Base-by-base conservation (phyloP, 495 filamentous ascomycete genomes). In the Aeminium ludgeri region DNA sequence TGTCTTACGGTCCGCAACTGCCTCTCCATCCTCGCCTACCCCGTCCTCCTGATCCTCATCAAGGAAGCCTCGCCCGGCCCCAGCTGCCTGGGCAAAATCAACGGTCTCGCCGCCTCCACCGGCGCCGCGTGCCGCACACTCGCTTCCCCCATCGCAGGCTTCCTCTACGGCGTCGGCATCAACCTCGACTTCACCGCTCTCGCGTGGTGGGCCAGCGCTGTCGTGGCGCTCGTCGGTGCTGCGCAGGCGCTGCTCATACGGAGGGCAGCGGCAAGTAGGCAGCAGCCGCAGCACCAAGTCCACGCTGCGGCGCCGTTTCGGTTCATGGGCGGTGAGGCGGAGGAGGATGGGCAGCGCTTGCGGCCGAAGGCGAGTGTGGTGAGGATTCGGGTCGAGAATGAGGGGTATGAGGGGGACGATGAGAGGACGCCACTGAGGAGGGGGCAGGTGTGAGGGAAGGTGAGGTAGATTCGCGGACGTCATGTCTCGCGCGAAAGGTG, bases 41-140 rank as follows among this genome's bases (percentile, higher is more conserved):
- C 82, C 0, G 65, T 87, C 2, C 68, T 89, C 6, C 63, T 89
- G 28, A 86, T 89, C 31, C 66, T 89, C 6, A 73, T 89, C 62
- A 89, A 87, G 56, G 81, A 86, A 63, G 77, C 82, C 0, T 78
- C 78, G 15, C 78, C 82, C 2, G 73, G 72, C 12, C 61, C 66
- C 7, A 69, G 65, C 0, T 66, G 74, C 15, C 65, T 89, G 33
- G 82, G 82, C 11, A 82, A 73, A 52, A 77, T 89, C 41, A 89
- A 89, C 48, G 82, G 82, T 1, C 66, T 86, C 6, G 80, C 82
- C 28, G 82, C 82, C 2, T 82, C 76, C 28, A 80, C 78, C 3
- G 80, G 80, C 3, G 82, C 80, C 0, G 79, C 76, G 7, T 79
- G 76, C 50, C 74, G 82, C 28, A 86, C 80, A 42, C 55, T 85